These are phyloP conservation scores for Citrus trifoliata DNA, from an alignment of 345 rosid genomes.

Conservation along the genomic window DNA sequence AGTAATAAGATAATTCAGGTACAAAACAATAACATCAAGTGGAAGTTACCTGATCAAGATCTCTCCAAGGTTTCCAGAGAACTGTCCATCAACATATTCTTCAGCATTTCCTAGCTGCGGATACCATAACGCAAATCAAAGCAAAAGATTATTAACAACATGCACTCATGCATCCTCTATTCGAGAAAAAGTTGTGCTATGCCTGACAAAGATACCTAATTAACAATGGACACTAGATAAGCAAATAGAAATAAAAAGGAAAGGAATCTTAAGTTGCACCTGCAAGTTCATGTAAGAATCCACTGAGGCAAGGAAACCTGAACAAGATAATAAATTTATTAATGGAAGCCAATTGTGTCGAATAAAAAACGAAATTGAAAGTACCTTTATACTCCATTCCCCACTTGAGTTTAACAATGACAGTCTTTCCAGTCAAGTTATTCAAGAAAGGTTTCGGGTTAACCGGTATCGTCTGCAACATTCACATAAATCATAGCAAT, in stretches of 20 bases:
- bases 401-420: slow-evolving; percentile 20
- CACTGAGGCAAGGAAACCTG: slow-evolving; percentile 91
- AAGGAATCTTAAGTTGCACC: slow-evolving; percentile 30
- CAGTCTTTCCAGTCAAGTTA: slow-evolving; percentile 20
- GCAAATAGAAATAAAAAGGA: background rate
- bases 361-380: background rate
- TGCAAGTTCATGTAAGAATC: slow-evolving; percentile 98
- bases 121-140: background rate
- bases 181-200: background rate
- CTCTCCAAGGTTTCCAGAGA: slow-evolving; percentile 89
- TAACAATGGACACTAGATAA: background rate
- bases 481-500: background rate
- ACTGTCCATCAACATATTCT: slow-evolving; percentile 80
- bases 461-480: slow-evolving; percentile 13
- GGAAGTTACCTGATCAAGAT: slow-evolving; percentile 71
- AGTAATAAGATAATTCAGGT: background rate
- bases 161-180: too few species aligned
- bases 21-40: background rate
- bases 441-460: slow-evolving; percentile 19
- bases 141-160: too few species aligned
- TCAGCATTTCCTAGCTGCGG: slow-evolving; percentile 84
- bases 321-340: background rate
- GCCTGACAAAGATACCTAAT: background rate
- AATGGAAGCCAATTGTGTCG: background rate
- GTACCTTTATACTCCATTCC: slow-evolving; percentile 21